phyloP scores from a whole-genome alignment of 2,329 filamentous ascomycete species.

The Magnaporthiopsis rhizophila region DNA sequence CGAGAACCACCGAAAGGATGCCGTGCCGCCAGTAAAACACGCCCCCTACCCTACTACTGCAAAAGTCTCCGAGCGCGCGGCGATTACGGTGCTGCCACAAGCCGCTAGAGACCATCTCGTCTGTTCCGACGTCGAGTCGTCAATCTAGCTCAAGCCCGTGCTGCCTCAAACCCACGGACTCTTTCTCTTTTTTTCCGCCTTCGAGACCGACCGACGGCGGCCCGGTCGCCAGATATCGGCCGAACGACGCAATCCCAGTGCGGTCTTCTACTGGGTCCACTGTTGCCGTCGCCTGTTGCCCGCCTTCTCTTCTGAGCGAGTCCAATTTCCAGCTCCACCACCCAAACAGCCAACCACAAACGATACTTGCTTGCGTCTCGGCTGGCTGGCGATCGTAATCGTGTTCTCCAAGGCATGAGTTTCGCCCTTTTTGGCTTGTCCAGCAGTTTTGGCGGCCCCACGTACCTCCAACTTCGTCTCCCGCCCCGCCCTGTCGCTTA shows the following conservation, averaged over 20 bases:
- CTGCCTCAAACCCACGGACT: no score
- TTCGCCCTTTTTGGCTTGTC: neutral
- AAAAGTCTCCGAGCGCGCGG: neutral
- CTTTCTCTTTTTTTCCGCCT: neutral
- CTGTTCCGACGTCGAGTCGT: neutral
- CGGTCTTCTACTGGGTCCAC: neutral
- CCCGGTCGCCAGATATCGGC: neutral
- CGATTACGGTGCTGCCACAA: neutral
- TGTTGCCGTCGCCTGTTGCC: no score
- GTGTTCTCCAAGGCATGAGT: neutral
- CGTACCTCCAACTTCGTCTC: neutral
- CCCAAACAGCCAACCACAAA: no score
- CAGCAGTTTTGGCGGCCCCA: neutral
- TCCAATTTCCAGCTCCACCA: no score
- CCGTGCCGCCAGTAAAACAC: neutral
- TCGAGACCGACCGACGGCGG: neutral
- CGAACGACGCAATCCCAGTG: neutral
- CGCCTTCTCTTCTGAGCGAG: no score
- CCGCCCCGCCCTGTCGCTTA: no score
- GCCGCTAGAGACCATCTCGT: neutral
- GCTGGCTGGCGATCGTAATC: neutral
- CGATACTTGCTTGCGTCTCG: no score
- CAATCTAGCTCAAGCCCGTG: neutral
- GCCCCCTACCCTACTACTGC: neutral
- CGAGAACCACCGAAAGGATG: neutral